phyloP scores from a whole-genome alignment of 106 monocot genomes.

The Acorus gramineus region DNA sequence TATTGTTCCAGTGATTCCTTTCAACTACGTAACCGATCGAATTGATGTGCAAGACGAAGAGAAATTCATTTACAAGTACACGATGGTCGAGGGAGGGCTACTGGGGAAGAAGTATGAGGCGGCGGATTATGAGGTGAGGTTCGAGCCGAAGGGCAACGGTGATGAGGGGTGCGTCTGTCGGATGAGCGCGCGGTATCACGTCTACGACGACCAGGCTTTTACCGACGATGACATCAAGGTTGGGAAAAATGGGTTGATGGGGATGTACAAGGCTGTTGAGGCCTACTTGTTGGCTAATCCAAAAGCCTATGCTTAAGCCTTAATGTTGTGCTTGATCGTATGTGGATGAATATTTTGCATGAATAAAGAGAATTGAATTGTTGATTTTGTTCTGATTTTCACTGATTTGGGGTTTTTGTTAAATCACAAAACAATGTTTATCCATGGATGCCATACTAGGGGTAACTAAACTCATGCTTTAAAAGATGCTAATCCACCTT shows the following conservation, averaged over 20 bases:
- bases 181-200: slow-evolving; percentile 12
- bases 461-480: too few relatives aligned
- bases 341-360: too few relatives aligned
- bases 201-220: neutral
- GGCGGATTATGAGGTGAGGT: slow-evolving; percentile 10
- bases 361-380: too few relatives aligned
- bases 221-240: slow-evolving; percentile 1
- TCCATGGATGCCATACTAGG: too few relatives aligned
- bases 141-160: neutral
- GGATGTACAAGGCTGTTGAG: slow-evolving; percentile 23
- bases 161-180: slow-evolving; percentile 17
- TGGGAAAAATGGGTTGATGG: slow-evolving; percentile 8
- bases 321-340: too few relatives aligned
- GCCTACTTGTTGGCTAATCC: slow-evolving; percentile 33
- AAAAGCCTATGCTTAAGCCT: slow-evolving; percentile 25
- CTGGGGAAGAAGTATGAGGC: slow-evolving; percentile 13
- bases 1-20: slow-evolving; percentile 9
- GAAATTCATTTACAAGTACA: slow-evolving; percentile 16
- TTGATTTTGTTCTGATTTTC: too few relatives aligned
- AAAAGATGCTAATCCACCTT: too few relatives aligned
- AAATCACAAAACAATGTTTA: too few relatives aligned
- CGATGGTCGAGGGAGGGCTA: slow-evolving; percentile 17
- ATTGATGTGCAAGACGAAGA: slow-evolving; percentile 9
- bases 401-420: too few relatives aligned
- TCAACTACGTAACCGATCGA: slow-evolving; percentile 13